phyloP scores from a whole-genome alignment of 1,284 basidiomycete genomes.

The Chalciporus piperatoides region DNA sequence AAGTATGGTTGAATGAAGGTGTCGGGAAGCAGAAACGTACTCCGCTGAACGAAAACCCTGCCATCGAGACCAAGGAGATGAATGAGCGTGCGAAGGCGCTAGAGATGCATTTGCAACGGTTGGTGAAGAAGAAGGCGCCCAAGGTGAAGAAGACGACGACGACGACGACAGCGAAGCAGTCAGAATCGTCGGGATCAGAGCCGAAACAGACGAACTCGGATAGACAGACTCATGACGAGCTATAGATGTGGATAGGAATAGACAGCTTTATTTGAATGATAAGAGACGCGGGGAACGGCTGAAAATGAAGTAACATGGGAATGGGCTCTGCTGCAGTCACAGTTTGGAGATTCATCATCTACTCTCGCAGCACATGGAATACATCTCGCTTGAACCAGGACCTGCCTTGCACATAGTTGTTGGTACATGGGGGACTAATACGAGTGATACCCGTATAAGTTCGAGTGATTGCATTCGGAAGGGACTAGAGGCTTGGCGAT shows the following conservation, averaged over 20 bases:
- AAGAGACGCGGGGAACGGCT: neutral
- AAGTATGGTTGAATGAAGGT: constrained; percentile 74
- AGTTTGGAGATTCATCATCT: too few relatives aligned
- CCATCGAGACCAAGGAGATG: constrained; percentile 79
- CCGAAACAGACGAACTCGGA: constrained; percentile 15
- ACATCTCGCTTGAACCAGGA: too few relatives aligned
- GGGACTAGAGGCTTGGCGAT: too few relatives aligned
- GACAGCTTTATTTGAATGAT: constrained; percentile 3
- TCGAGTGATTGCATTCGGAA: too few relatives aligned
- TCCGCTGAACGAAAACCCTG: constrained; percentile 74
- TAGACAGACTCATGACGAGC: constrained; percentile 28
- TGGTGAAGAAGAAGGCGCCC: constrained; percentile 65
- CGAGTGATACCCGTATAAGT: too few relatives aligned
- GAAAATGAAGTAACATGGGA: too few relatives aligned
- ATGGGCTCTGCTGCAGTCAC: too few relatives aligned
- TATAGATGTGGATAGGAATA: constrained; percentile 24
- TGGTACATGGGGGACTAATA: too few relatives aligned
- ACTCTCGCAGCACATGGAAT: too few relatives aligned
- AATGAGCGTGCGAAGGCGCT: constrained; percentile 75
- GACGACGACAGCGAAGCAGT: constrained; percentile 13
- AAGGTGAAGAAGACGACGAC: constrained; percentile 43
- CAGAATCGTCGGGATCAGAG: constrained; percentile 20
- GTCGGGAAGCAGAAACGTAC: constrained; percentile 78
- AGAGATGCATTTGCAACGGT: constrained; percentile 67
- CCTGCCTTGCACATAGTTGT: too few relatives aligned